phyloP scores from a whole-genome alignment of 1,139 yeast genomes.

The Suhomyces panamericanus region DNA sequence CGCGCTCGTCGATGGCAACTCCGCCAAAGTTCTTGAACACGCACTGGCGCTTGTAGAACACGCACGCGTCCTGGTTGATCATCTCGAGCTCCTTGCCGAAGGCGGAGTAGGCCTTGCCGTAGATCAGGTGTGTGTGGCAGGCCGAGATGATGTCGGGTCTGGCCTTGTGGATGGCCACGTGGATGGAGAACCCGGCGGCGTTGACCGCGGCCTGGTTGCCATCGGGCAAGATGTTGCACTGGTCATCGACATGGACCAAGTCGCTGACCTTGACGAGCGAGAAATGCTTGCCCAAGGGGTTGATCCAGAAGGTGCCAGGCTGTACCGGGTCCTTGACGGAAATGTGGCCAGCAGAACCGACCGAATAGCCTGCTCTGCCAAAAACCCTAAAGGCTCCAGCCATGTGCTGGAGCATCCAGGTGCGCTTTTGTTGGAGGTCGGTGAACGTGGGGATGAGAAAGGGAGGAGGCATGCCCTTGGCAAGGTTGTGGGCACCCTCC shows the following conservation, averaged over 20 bases:
- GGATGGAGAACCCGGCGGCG: slow-evolving; percentile 81
- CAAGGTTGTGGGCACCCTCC: slow-evolving; percentile 50
- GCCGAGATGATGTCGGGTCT: slow-evolving; percentile 83
- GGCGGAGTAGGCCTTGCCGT: slow-evolving; percentile 74
- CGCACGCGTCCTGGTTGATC: slow-evolving; percentile 78
- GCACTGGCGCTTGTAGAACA: slow-evolving; percentile 62
- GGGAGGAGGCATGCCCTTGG: slow-evolving; percentile 51
- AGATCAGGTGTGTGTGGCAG: slow-evolving; percentile 73
- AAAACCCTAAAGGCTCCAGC: slow-evolving; percentile 82
- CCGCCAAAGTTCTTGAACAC: slow-evolving; percentile 77
- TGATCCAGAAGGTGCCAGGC: slow-evolving; percentile 74
- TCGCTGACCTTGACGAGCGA: slow-evolving; percentile 68
- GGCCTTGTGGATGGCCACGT: slow-evolving; percentile 71
- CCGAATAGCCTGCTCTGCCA: slow-evolving; percentile 71
- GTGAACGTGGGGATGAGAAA: slow-evolving; percentile 52
- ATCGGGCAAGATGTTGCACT: slow-evolving; percentile 64
- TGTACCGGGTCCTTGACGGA: slow-evolving; percentile 77
- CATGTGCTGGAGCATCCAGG: slow-evolving; percentile 70
- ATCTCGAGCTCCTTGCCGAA: slow-evolving; percentile 73
- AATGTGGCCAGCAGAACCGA: slow-evolving; percentile 81
- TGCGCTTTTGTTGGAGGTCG: slow-evolving; percentile 52
- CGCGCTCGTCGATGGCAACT: slow-evolving; percentile 72
- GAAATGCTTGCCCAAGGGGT: slow-evolving; percentile 74
- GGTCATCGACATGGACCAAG: slow-evolving; percentile 73
- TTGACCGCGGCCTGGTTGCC: slow-evolving; percentile 69